Evolutionary conservation across 495 filamentous ascomycete species (phyloP), one percentile per base, ranked within the genome.

Genomic region (Aspergillus indologenus): DNA sequence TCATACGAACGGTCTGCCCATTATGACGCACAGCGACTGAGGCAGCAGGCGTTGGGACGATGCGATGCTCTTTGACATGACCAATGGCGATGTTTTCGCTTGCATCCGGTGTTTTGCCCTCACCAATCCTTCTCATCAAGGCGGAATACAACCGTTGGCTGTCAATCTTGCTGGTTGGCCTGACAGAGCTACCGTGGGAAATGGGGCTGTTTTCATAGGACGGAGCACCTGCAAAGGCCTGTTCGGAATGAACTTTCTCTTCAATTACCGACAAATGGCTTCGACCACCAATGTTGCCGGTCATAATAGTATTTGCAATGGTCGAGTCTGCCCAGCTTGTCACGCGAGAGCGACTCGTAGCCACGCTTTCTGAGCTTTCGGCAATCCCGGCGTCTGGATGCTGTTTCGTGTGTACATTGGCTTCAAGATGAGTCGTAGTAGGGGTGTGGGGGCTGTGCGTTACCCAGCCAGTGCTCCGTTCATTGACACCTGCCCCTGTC

Each of bases 311-410:
- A 53, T 81, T 80, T 56, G 75, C 72, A n/a, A 66, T 71, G 0
- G 79, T 83, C 2, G 83, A 92, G 62, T 87, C 81, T 5, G 82
- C 80, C 90, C 89, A 91, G 66, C 90, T 93, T 15, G 87, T 91
- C 43, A 91, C 81, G 17, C 87, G 79, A 54, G 89, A 91, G 51
- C 74, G 81, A 18, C 83, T 81, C 22, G 84, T 81, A 21, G 73
- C 78, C 11, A 79, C 54, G 60, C 69, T 83, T 53, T 67, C 70
- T 24, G 73, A 78, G 62, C 80, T 86, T 58, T 68, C 69, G 8
- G 75, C 64, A 26, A 48, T 56, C 22, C 61, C 49, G 6, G 65
- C 58, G 3, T 57, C 54, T 20, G 52, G 53, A 12, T 50, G 42
- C 12, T 40, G 78, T 62, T 53, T 78, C 61, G 75, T 75, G 11